Conservation (phyloP, 139 green algal genomes). For the Micractinium sp. region DNA sequence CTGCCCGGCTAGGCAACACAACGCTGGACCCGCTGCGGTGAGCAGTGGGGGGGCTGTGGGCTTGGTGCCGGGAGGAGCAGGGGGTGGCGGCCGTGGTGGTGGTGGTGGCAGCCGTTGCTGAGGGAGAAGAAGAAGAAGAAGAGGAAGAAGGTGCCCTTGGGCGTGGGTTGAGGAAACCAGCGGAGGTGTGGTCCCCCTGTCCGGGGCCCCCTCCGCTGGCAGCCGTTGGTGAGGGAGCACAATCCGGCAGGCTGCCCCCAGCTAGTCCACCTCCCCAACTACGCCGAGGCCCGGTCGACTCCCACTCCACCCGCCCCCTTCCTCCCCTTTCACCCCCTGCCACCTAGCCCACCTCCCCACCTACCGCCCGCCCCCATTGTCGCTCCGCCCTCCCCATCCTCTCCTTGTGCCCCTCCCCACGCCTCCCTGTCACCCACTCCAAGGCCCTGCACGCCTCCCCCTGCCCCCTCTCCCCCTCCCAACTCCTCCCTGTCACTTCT, state of each 20-base stretch:
- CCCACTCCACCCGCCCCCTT: no score
- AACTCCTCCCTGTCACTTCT: neutral
- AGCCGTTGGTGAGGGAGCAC: no score
- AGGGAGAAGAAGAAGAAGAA: no score
- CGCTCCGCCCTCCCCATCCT: neutral
- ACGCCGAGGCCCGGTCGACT: no score
- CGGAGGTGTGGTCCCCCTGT: no score
- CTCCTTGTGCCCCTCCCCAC: neutral
- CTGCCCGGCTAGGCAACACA: slow-evolving; percentile 14
- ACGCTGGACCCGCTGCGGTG: slow-evolving; percentile 48
- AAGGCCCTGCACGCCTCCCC: neutral
- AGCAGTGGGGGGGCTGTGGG: neutral
- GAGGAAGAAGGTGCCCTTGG: no score
- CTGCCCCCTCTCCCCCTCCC: neutral
- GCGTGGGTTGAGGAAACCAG: no score
- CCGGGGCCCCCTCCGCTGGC: no score
- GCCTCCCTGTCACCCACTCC: neutral
- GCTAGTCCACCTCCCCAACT: no score
- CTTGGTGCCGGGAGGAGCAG: neutral
- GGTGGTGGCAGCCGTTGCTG: neutral
- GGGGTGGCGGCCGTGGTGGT: neutral
- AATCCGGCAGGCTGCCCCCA: no score
- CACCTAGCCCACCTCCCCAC: neutral
- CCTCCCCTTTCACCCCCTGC: neutral
- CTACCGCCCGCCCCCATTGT: neutral